Evolutionary conservation across 305 asterid species (phyloP), one percentile per base, ranked within the genome.

Genomic region (Solanum hybrid): DNA sequence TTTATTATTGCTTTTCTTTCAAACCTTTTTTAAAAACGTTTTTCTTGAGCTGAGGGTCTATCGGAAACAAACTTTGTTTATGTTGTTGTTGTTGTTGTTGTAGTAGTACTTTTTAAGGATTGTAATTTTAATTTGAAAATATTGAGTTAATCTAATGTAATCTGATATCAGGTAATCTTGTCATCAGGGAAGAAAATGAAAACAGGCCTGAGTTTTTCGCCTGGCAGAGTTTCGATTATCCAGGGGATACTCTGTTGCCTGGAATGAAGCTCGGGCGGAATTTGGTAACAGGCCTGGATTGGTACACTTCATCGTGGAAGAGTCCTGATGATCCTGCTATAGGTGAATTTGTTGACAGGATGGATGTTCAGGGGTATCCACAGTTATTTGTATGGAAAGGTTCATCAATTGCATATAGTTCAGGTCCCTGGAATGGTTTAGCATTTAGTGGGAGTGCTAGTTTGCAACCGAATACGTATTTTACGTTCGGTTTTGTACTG

Each of bases 201-300:
- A 78, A 27, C 3, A 77, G 38, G 36, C 22, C 89, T 22, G 81
- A 90, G 22, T 65, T 15, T 22, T 86, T 72, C 32, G 34, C 86
- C 17, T 93, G 94, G 94, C 91, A 93, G 89, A 93, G 94, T 51
- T 92, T 93, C 34, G 91, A 93, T 80, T 90, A 51, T 79, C 94
- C 93, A 15, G 68, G 91, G 11, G 89, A 91, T 41, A 93, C 94
- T 9, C 78, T 73, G 17, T 65, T 92, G 29, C 94, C 93, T 7
- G 92, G 93, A 14, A 92, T 92, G 94, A 91, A 90, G 76, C 17
- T 90, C 1, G 91, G 93, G 3, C 8, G 81, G 75, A 89, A 90
- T 27, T 89, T 89, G 3, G 73, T 3, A 1, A 91, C 91, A 0
- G 90, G 91, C 31, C 37, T 41, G 11, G 89, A 36, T 65, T 36